phyloP scores from a whole-genome alignment of 2,329 filamentous ascomycete genomes.

The Diaporthe longicolla region DNA sequence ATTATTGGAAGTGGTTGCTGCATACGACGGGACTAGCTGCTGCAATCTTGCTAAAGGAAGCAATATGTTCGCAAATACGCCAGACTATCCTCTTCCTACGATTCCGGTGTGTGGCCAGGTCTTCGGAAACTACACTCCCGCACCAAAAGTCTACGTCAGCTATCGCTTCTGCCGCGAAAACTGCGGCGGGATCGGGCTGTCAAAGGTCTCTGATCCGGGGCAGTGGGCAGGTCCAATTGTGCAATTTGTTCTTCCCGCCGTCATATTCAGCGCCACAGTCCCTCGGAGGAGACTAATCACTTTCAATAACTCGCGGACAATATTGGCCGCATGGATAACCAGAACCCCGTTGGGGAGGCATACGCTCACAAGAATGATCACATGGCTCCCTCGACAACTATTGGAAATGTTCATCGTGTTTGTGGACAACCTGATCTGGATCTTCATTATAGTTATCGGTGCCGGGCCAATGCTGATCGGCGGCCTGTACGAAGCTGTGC shows the following conservation, averaged over 20 bases:
- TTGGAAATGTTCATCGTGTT: background rate
- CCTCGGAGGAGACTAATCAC: background rate
- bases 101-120: no score
- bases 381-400: background rate
- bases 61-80: no score
- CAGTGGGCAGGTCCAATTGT: slow-evolving; percentile 1
- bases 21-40: no score
- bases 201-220: background rate
- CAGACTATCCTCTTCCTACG: no score
- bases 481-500: background rate
- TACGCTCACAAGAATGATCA: background rate
- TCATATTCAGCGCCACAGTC: slow-evolving; percentile 16
- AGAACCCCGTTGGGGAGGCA: background rate
- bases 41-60: no score
- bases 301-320: background rate
- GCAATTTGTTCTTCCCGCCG: background rate
- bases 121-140: no score
- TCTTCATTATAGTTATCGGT: background rate
- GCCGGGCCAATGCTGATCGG: background rate
- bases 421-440: slow-evolving; percentile 7
- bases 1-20: no score
- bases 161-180: slow-evolving; percentile 1
- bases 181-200: background rate
- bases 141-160: no score
- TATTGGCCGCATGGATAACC: background rate